A percentile compares a stretch with the other conserved stretches of the same genome.
These are phyloP conservation scores for Crithidia acanthocephali DNA, from an alignment of 208 protist genomes.

Conservation along the genomic window DNA sequence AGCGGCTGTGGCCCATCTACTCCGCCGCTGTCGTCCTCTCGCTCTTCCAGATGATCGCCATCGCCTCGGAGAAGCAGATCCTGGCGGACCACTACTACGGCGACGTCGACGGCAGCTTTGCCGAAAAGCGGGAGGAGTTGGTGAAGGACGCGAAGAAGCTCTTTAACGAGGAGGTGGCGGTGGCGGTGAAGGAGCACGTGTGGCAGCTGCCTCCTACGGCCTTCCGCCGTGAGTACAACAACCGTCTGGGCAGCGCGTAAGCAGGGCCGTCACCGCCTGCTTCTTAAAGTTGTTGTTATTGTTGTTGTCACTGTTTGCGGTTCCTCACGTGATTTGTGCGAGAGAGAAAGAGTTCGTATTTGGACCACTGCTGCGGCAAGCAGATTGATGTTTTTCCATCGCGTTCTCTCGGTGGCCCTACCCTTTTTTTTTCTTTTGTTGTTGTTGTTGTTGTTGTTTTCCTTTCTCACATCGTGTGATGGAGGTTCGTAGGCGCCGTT, in stretches of 20 bases:
- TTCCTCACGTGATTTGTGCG: too few relatives aligned
- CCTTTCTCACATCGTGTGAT: too few relatives aligned
- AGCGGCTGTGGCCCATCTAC: conserved; percentile 86
- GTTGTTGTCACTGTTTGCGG: too few relatives aligned
- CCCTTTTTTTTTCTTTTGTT: too few relatives aligned
- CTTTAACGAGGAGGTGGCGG: conserved; percentile 83
- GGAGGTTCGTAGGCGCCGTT: too few relatives aligned
- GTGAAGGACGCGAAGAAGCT: conserved; percentile 63
- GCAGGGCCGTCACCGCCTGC: neutral
- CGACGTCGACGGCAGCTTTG: conserved; percentile 28
- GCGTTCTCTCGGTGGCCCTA: too few relatives aligned
- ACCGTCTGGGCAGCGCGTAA: conserved; percentile 44
- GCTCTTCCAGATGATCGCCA: conserved; percentile 74
- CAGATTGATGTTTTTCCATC: too few relatives aligned
- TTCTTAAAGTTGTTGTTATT: too few relatives aligned
- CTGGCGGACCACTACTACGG: conserved; percentile 87
- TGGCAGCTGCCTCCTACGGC: conserved; percentile 67
- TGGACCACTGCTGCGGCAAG: too few relatives aligned
- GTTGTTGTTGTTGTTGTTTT: too few relatives aligned
- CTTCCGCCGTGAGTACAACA: conserved; percentile 73
- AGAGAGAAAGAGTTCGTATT: too few relatives aligned
- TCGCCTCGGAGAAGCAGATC: conserved; percentile 85
- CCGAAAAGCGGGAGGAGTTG: conserved; percentile 45
- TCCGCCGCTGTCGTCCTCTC: conserved; percentile 73
- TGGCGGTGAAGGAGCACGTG: conserved; percentile 84